phyloP scores from a whole-genome alignment of 2,329 filamentous ascomycete genomes.

The Didymella pomorum region DNA sequence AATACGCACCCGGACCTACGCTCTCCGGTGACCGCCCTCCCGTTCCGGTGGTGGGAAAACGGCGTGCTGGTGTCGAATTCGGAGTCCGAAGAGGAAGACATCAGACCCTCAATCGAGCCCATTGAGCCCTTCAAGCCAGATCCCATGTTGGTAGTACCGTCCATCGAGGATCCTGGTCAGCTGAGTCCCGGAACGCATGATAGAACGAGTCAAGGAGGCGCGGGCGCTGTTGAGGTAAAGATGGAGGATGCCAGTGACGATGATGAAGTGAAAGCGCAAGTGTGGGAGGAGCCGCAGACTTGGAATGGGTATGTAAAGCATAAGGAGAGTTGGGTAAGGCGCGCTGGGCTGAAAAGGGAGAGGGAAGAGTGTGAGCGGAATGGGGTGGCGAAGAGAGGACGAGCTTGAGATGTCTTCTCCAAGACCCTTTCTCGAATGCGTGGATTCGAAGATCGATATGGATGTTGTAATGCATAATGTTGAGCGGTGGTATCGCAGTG shows the following conservation, averaged over 20 bases:
- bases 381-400: too few relatives aligned
- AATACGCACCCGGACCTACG: background rate
- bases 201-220: too few relatives aligned
- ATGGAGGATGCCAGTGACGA: too few relatives aligned
- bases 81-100: background rate
- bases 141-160: too few relatives aligned
- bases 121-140: too few relatives aligned
- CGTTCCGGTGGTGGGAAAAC: background rate
- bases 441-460: background rate
- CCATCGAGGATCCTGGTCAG: too few relatives aligned
- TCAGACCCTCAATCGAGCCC: background rate
- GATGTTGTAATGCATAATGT: background rate
- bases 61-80: background rate
- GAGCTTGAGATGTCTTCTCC: too few relatives aligned
- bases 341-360: slow-evolving; percentile 19
- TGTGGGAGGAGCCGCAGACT: background rate
- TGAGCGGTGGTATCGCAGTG: background rate
- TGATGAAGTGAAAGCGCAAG: background rate
- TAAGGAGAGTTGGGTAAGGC: slow-evolving; percentile 27
- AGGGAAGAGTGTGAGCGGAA: background rate
- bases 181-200: too few relatives aligned
- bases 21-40: background rate
- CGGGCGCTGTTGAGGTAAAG: too few relatives aligned
- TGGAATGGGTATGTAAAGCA: slow-evolving; percentile 3
- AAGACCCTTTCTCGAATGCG: background rate